Evolutionary conservation across 345 rosid genomes (phyloP).

Genomic region (Aquilaria sinensis): DNA sequence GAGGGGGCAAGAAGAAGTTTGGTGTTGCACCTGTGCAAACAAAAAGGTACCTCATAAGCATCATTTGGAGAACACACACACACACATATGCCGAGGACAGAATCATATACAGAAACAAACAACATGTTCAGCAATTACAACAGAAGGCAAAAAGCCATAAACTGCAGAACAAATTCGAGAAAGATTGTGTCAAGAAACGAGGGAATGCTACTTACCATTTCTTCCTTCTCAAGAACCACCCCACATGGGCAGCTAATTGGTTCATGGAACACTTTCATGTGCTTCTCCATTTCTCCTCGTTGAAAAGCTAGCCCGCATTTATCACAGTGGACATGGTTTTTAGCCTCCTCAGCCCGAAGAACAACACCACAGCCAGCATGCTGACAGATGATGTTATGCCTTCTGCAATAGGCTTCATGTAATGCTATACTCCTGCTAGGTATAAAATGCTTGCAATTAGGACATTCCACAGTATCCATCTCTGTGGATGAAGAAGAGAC

Average conservation of each 20-base stretch:
- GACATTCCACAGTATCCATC: constrained; percentile 70
- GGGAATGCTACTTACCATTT: constrained; percentile 50
- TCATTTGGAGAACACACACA: background rate
- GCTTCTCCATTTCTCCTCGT: constrained; percentile 78
- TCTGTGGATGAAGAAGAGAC: constrained; percentile 47
- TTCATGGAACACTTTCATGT: constrained; percentile 85
- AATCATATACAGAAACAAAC: background rate
- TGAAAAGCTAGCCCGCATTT: constrained; percentile 88
- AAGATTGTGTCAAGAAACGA: background rate
- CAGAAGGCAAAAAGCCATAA: background rate
- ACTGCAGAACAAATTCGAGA: background rate
- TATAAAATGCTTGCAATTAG: constrained; percentile 79
- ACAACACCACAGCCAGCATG: constrained; percentile 72
- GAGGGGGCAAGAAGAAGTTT: constrained; percentile 58
- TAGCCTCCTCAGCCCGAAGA: constrained; percentile 69
- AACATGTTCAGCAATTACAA: background rate
- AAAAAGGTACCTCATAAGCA: background rate
- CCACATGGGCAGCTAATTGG: constrained; percentile 84
- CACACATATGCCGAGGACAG: too few species aligned
- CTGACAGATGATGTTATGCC: constrained; percentile 70
- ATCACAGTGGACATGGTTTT: constrained; percentile 71
- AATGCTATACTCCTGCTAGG: constrained; percentile 73
- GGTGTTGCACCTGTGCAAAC: constrained; percentile 68
- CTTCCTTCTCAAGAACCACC: constrained; percentile 66
- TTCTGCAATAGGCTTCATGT: constrained; percentile 85